Base-by-base conservation (phyloP, 1,284 basidiomycete genomes). In the Caloboletus firmus region DNA sequence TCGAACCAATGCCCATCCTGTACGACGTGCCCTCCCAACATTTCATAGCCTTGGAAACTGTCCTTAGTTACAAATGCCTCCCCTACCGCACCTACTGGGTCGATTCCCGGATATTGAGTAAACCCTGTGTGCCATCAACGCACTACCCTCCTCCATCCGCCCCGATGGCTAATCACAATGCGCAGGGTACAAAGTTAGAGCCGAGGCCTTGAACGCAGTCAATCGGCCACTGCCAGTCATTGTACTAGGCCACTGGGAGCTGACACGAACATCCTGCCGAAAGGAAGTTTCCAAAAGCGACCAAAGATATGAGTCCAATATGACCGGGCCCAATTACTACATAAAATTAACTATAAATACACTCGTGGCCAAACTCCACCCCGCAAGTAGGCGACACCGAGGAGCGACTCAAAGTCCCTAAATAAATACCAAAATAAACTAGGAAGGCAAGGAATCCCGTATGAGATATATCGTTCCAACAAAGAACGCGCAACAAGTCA, bases 21-120 rank as follows among this genome's bases (percentile, higher is more conserved):
- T 89, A 87, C 61, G 87, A 89, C 59, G 75, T 84, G 40, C 82
- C 79, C 41, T 82, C 83, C 11, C 75, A 76, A 76, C n/a, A n/a
- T 76, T 17, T 75, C 81, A 7, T 83, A 86, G 54, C 80, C 86
- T 22, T 89, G 86, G 86, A 81, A 82, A 47, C 86, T n/a, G n/a
- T n/a, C n/a, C n/a, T n/a, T n/a, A n/a, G n/a, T n/a, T n/a, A n/a
- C n/a, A n/a, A n/a, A n/a, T n/a, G n/a, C n/a, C n/a, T n/a, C n/a
- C n/a, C n/a, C n/a, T n/a, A n/a, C n/a, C n/a, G n/a, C n/a, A n/a
- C n/a, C n/a, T n/a, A n/a, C n/a, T n/a, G n/a, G n/a, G n/a, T n/a
- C n/a, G n/a, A n/a, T n/a, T n/a, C n/a, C n/a, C n/a, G n/a, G n/a
- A n/a, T n/a, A n/a, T n/a, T n/a, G n/a, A n/a, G n/a, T n/a, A n/a